Conservation (phyloP, 2,329 filamentous ascomycete genomes). For the Arthrobotrys musiformis region DNA sequence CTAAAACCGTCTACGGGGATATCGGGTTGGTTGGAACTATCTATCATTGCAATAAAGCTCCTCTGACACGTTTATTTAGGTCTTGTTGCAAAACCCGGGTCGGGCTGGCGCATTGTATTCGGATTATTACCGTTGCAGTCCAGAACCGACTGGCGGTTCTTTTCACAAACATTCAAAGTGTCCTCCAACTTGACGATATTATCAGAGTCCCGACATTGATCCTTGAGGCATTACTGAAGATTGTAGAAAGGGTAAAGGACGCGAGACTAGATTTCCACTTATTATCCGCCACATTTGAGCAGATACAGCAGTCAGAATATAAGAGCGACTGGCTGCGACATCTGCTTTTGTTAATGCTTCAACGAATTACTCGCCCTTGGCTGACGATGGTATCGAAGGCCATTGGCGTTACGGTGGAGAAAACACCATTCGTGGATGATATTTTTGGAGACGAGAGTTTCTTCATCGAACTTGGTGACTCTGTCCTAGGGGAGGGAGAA, state of each 20-base stretch:
- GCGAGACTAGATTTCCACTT: conserved; percentile 70
- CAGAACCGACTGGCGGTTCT: conserved; percentile 58
- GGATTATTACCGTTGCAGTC: conserved; percentile 57
- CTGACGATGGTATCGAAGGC: conserved; percentile 50
- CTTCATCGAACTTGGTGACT: conserved; percentile 47
- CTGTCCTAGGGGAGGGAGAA: conserved; percentile 28
- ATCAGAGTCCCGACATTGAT: conserved; percentile 57
- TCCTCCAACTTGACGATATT: conserved; percentile 58
- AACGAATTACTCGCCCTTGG: conserved; percentile 41
- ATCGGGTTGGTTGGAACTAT: conserved; percentile 8
- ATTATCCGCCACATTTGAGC: conserved; percentile 61
- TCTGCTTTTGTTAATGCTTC: conserved; percentile 44
- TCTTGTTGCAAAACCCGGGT: conserved; percentile 53
- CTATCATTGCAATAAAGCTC: background rate
- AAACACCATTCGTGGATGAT: conserved; percentile 15
- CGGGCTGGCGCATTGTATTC: conserved; percentile 57
- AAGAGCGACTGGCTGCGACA: conserved; percentile 49
- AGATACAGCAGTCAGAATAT: conserved; percentile 51
- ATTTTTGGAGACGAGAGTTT: conserved; percentile 48
- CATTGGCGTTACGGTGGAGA: conserved; percentile 35
- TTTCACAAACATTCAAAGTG: conserved; percentile 54
- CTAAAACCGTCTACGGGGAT: conserved; percentile 23
- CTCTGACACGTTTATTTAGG: conserved; percentile 32
- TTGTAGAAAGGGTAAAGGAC: conserved; percentile 65
- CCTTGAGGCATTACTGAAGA: conserved; percentile 61